Conservation (phyloP, 2,329 filamentous ascomycete genomes). For the Canariomyces notabilis region DNA sequence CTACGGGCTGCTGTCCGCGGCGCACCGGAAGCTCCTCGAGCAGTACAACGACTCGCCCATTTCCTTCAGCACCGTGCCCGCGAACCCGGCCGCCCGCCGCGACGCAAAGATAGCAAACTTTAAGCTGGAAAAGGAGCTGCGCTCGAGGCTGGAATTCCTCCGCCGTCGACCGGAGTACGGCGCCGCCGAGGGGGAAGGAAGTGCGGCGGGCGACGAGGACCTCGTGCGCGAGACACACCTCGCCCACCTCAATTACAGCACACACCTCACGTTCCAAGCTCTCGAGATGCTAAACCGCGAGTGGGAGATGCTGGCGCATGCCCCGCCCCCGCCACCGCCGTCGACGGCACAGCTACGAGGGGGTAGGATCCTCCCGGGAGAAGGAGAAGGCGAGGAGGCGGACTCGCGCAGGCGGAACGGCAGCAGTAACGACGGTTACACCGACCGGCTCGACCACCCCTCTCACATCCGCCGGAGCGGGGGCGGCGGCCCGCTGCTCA, state of each 20-base stretch:
- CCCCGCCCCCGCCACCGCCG: conserved; percentile 50
- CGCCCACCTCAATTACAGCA: conserved; percentile 65
- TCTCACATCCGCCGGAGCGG: conserved; percentile 44
- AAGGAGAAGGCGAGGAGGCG: too few relatives aligned
- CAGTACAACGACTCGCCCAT: conserved; percentile 66
- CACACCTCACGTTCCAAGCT: conserved; percentile 76
- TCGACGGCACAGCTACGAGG: conserved; percentile 14
- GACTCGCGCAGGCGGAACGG: conserved; percentile 37
- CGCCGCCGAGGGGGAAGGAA: conserved; percentile 55
- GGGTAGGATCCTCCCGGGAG: conserved; percentile 29
- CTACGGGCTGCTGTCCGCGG: conserved; percentile 65
- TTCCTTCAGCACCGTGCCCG: conserved; percentile 66
- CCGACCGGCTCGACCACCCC: conserved; percentile 67
- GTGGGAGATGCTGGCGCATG: conserved; percentile 71
- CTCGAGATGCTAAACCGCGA: conserved; percentile 87
- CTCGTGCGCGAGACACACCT: conserved; percentile 74
- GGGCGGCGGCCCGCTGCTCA: conserved; percentile 66
- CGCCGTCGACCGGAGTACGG: conserved; percentile 44
- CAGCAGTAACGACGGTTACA: conserved; percentile 44
- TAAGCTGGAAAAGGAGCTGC: conserved; percentile 78
- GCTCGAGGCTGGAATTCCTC: conserved; percentile 66
- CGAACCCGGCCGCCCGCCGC: conserved; percentile 61
- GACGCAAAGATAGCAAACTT: conserved; percentile 84
- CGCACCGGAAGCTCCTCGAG: conserved; percentile 65
- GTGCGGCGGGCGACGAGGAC: conserved; percentile 73